Evolutionary conservation across 306 rosid genomes (phyloP).

Genomic region (Quillaja saponaria): DNA sequence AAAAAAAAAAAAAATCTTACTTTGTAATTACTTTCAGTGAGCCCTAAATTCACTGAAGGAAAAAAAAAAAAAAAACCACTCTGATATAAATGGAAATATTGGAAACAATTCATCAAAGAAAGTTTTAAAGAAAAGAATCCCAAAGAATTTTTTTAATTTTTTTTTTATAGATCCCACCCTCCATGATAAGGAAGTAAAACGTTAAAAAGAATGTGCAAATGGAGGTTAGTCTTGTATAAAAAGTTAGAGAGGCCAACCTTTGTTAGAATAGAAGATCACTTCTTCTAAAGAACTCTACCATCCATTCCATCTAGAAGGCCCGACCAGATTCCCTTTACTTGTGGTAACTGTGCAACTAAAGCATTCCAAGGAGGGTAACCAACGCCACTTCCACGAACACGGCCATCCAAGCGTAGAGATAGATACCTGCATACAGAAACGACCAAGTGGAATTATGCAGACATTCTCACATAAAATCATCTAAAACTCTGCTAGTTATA

Average conservation of each 20-base stretch:
- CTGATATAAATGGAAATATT: slow-evolving; percentile 19
- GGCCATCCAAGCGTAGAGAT: slow-evolving; percentile 90
- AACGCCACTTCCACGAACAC: slow-evolving; percentile 89
- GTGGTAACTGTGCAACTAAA: slow-evolving; percentile 84
- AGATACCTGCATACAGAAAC: slow-evolving; percentile 55
- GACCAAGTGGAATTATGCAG: not conserved
- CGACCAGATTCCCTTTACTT: slow-evolving; percentile 89
- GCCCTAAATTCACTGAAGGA: too few species aligned
- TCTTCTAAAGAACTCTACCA: slow-evolving; percentile 77
- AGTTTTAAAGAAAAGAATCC: too few species aligned
- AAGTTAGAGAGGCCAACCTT: slow-evolving; percentile 20
- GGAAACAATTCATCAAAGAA: slow-evolving; percentile 5
- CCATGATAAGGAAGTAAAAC: slow-evolving; percentile 20
- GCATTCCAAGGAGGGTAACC: slow-evolving; percentile 99
- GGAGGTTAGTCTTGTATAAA: not conserved
- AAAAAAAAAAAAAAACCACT: too few species aligned
- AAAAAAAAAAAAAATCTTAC: too few species aligned
- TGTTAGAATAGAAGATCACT: not conserved
- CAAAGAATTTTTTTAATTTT: too few species aligned
- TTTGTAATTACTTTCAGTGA: too few species aligned
- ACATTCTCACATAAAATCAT: too few species aligned
- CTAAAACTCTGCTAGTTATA: too few species aligned
- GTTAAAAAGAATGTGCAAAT: not conserved
- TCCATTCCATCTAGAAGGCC: slow-evolving; percentile 92
- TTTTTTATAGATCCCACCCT: slow-evolving; percentile 10